Percentiles rank a stretch among this genome's conserved stretches.
Evolutionary conservation across 2,329 filamentous ascomycete genomes (phyloP).

Genomic region (Colletotrichum sp.): DNA sequence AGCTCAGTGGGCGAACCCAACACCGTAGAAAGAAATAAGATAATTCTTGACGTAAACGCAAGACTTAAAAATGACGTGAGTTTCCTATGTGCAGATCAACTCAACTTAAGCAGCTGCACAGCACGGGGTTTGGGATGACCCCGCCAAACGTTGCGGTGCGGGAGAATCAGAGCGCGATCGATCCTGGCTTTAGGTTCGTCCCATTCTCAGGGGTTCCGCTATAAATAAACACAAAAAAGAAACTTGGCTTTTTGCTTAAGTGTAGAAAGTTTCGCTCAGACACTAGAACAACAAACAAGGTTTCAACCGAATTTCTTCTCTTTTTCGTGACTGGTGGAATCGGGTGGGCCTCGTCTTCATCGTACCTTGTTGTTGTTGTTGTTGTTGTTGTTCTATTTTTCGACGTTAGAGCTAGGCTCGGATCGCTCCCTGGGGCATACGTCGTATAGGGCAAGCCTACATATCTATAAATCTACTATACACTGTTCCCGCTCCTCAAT

Average conservation of each 20-base stretch:
- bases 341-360: background rate
- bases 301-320: background rate
- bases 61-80: background rate
- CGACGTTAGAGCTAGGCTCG: too few species aligned
- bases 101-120: background rate
- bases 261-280: background rate
- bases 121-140: background rate
- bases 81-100: background rate
- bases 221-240: background rate
- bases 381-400: too few species aligned
- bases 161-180: background rate
- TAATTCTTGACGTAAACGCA: background rate
- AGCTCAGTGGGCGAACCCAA: background rate
- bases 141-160: background rate
- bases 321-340: background rate
- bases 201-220: background rate
- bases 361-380: too few species aligned
- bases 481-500: too few species aligned
- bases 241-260: background rate
- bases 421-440: too few species aligned
- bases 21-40: background rate
- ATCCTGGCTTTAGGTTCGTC: background rate
- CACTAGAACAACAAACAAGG: background rate
- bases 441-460: too few species aligned
- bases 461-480: too few species aligned